Evolutionary conservation across 169 alveolate species (phyloP).

Genomic region (Nephromyces sp.): DNA sequence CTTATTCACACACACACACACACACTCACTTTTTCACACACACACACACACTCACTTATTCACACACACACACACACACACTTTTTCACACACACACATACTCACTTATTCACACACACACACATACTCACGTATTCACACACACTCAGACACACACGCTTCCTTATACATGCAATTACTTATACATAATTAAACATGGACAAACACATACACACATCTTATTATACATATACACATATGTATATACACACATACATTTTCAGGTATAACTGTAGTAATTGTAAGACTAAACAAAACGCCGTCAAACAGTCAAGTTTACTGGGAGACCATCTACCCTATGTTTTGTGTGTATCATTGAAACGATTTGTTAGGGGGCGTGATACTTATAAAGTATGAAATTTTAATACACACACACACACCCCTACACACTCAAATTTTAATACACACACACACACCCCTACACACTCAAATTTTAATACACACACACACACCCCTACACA

Average conservation of each 20-base stretch:
- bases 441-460: background rate
- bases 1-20: background rate
- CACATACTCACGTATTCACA: too few relatives aligned
- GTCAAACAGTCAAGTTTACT: slow-evolving; percentile 27
- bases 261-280: slow-evolving; percentile 30
- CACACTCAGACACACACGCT: too few relatives aligned
- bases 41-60: too few relatives aligned
- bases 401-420: background rate
- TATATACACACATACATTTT: background rate
- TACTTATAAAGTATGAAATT: slow-evolving; percentile 23
- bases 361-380: slow-evolving; percentile 30
- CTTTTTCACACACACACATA: too few relatives aligned
- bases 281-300: slow-evolving; percentile 28
- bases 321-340: slow-evolving; percentile 25
- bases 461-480: background rate
- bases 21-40: background rate
- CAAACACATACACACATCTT: too few relatives aligned
- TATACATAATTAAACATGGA: too few relatives aligned
- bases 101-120: too few relatives aligned
- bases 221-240: background rate
- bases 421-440: background rate
- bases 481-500: too few relatives aligned
- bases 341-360: slow-evolving; percentile 28
- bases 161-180: too few relatives aligned
- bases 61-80: too few relatives aligned